These are phyloP conservation scores for Podospora fimiseda DNA, from an alignment of 495 filamentous ascomycete species.

Conservation along the genomic window DNA sequence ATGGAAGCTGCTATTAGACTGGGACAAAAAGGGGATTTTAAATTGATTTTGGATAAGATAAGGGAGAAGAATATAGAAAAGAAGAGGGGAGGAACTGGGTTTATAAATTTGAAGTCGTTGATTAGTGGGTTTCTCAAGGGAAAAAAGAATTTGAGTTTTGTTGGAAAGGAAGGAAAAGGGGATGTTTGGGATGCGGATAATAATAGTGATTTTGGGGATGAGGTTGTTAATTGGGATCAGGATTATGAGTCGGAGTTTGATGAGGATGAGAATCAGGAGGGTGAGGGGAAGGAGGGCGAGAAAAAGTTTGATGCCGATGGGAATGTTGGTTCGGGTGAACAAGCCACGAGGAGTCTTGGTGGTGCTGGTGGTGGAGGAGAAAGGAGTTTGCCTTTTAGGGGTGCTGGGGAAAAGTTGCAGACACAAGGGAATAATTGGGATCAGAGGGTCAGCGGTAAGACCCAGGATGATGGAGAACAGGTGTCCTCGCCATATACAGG, in stretches of 20 bases:
- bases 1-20: conserved; percentile 8
- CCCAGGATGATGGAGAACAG: too few relatives aligned
- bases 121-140: conserved; percentile 2
- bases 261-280: neutral
- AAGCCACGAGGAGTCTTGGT: too few relatives aligned
- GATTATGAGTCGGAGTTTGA: conserved; percentile 1
- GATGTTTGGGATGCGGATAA: conserved; percentile 1
- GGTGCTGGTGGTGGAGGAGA: neutral
- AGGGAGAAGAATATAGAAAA: neutral
- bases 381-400: neutral
- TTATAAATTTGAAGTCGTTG: conserved; percentile 9
- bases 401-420: too few relatives aligned
- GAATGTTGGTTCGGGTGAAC: neutral
- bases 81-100: conserved; percentile 7
- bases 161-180: conserved; percentile 2
- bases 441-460: neutral
- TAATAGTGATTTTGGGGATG: conserved; percentile 11
- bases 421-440: too few relatives aligned
- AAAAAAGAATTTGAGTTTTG: conserved; percentile 3
- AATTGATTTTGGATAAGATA: conserved; percentile 2
- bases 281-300: neutral
- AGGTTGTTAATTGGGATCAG: conserved; percentile 5
- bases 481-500: too few relatives aligned
- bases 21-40: conserved; percentile 7
- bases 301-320: neutral